phyloP scores from a whole-genome alignment of 163 green algal species.

The Volvox carteri region DNA sequence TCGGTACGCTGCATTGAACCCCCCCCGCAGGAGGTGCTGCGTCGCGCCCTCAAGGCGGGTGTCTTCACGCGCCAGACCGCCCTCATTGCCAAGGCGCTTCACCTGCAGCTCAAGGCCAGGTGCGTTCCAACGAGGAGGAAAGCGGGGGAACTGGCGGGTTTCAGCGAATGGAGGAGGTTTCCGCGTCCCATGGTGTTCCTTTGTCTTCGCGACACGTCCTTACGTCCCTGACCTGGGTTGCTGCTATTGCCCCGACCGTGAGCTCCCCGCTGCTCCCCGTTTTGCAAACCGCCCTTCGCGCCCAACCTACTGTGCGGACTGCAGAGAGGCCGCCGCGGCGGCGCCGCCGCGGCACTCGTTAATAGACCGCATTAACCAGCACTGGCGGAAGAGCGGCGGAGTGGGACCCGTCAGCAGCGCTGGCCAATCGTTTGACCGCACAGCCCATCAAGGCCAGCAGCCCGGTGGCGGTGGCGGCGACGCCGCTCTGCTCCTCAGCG shows the following conservation, averaged over 20 bases:
- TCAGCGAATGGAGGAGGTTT: too few species aligned
- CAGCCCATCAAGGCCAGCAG: not conserved
- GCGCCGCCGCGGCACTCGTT: too few species aligned
- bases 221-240: too few species aligned
- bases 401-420: not conserved
- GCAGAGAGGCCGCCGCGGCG: not conserved
- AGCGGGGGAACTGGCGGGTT: not conserved
- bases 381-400: not conserved
- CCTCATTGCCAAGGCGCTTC: slow-evolving; percentile 48
- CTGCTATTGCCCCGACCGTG: too few species aligned
- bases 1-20: too few species aligned
- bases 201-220: too few species aligned
- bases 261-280: too few species aligned
- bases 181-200: too few species aligned
- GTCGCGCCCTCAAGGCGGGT: slow-evolving; percentile 40
- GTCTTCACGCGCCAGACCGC: slow-evolving; percentile 43
- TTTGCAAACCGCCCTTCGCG: too few species aligned
- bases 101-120: slow-evolving; percentile 55
- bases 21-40: slow-evolving; percentile 25
- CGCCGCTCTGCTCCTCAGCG: not conserved
- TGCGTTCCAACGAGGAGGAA: too few species aligned
- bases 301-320: too few species aligned
- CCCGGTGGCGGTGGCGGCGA: not conserved
- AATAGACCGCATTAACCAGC: not conserved
- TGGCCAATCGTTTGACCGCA: not conserved